These are phyloP conservation scores for Metarhizium anisopliae DNA, from an alignment of 2,329 filamentous ascomycete genomes.

Conservation along the genomic window DNA sequence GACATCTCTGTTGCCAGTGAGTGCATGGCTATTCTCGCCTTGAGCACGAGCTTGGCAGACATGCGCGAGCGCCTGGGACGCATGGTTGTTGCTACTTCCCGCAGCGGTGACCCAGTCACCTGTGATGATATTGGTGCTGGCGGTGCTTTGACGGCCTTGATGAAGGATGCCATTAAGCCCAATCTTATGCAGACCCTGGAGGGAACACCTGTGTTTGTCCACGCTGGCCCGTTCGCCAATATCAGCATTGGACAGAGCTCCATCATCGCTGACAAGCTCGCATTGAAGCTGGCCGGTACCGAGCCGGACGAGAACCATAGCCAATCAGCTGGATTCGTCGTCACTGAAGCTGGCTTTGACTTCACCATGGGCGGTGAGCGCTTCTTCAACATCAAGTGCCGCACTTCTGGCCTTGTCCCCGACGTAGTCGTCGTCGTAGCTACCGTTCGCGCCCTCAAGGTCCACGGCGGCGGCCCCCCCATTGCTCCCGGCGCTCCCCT, in stretches of 20 bases:
- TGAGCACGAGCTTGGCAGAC: conserved; percentile 79
- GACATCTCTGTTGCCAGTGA: conserved; percentile 97
- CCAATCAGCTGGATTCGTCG: conserved; percentile 80
- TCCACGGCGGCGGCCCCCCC: conserved; percentile 91
- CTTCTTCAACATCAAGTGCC: conserved; percentile 99
- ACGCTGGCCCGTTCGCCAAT: conserved; percentile 95
- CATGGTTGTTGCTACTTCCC: conserved; percentile 91
- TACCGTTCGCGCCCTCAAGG: conserved; percentile 91
- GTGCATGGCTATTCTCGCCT: conserved; percentile 94
- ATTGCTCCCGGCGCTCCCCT: conserved; percentile 81
- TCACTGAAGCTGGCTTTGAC: conserved; percentile 96
- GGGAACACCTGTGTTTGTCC: conserved; percentile 94
- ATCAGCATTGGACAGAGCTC: conserved; percentile 97
- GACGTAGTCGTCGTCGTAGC: conserved; percentile 94
- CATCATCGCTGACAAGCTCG: conserved; percentile 88
- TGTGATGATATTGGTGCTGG: conserved; percentile 92
- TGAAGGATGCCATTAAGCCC: conserved; percentile 98
- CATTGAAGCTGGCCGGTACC: conserved; percentile 89
- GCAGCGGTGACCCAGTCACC: conserved; percentile 79
- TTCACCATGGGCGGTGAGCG: conserved; percentile 99
- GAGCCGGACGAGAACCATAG: conserved; percentile 82
- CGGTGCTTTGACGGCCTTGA: conserved; percentile 84
- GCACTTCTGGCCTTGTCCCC: conserved; percentile 82
- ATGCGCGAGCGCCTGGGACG: conserved; percentile 88
- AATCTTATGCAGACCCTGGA: conserved; percentile 98